Conservation (phyloP, 768 basidiomycete genomes). For the Tricholomella constricta region DNA sequence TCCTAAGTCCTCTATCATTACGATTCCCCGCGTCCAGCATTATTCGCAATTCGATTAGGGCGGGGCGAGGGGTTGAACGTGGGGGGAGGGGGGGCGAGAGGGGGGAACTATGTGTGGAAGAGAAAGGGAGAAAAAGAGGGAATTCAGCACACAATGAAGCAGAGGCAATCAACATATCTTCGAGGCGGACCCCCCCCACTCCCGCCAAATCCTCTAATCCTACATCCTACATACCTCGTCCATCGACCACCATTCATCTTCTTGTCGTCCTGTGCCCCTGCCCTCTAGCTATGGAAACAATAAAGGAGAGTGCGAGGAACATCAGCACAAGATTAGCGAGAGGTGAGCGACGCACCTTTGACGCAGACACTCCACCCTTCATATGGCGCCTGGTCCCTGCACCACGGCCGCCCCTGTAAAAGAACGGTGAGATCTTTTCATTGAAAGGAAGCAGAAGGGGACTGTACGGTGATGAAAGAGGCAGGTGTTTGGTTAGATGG, state of each 20-base stretch:
- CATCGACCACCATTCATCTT: neutral
- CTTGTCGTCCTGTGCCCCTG: neutral
- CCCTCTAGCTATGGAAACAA: neutral
- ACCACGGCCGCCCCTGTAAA: conserved; percentile 2
- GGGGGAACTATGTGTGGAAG: no score
- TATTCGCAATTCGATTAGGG: no score
- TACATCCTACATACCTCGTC: neutral
- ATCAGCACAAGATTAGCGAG: neutral
- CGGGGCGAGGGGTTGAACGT: no score
- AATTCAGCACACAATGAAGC: no score
- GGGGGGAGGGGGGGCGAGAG: no score
- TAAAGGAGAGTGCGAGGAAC: neutral
- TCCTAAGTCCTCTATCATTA: no score
- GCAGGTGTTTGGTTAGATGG: neutral
- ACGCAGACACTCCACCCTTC: no score
- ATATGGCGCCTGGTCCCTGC: conserved; percentile 3
- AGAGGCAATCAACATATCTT: no score
- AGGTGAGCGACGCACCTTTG: neutral
- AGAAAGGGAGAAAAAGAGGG: no score
- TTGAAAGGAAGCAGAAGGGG: neutral
- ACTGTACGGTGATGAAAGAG: neutral
- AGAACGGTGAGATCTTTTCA: neutral
- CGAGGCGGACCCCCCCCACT: no score
- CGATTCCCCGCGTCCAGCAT: no score
- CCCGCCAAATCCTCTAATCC: no score